Conservation (phyloP, 176 grass and related monocot species). For the Cenchrus fungigraminus region DNA sequence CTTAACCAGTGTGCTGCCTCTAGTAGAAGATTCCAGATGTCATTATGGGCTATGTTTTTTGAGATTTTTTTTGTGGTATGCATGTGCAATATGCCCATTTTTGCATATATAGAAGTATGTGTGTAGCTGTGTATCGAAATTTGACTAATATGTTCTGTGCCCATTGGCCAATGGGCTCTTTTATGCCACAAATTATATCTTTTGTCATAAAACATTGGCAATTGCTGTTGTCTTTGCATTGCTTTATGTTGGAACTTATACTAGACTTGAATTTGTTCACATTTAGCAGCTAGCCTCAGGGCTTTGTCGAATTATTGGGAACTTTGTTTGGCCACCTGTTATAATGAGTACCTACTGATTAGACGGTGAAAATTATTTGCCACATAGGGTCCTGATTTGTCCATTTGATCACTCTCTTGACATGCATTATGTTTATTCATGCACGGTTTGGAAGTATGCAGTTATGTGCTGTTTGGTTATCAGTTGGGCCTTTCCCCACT, state of each 20-base stretch:
- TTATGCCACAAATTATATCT: background rate
- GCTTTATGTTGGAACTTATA: slow-evolving; percentile 3
- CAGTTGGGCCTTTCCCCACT: background rate
- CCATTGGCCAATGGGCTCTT: background rate
- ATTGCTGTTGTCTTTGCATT: background rate
- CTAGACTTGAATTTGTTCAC: background rate
- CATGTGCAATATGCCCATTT: background rate
- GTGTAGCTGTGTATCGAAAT: too few relatives aligned
- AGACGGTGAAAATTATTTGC: background rate
- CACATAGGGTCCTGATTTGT: background rate
- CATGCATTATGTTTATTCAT: background rate
- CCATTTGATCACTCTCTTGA: background rate
- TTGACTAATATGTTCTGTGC: background rate
- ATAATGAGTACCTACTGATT: background rate
- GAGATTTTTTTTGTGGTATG: background rate
- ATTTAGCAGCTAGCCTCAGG: background rate
- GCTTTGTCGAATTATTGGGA: background rate
- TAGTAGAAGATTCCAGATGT: background rate
- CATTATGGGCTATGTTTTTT: background rate
- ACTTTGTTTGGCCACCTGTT: background rate
- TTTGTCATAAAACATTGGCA: background rate
- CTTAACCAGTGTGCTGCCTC: background rate
- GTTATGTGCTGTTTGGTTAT: background rate
- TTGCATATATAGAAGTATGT: background rate
- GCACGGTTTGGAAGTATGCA: background rate